phyloP scores from a whole-genome alignment of 768 basidiomycete species.

The Termitomyces sp. region DNA sequence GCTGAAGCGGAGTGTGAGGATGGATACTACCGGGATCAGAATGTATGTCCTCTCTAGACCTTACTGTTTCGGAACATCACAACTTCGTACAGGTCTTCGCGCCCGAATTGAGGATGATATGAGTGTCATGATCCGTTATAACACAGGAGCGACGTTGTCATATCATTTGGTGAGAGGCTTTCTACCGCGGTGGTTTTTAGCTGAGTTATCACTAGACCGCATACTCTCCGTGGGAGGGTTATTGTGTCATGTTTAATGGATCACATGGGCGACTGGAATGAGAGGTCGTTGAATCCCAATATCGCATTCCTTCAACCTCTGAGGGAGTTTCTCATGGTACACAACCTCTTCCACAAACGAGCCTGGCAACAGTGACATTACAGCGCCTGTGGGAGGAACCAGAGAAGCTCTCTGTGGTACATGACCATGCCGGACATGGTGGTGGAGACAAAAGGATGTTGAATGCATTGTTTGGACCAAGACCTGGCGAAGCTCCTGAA shows the following conservation, averaged over 20 bases:
- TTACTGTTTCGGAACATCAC: background rate
- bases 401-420: conserved; percentile 31
- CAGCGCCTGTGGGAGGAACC: conserved; percentile 40
- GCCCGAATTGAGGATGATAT: conserved; percentile 47
- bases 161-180: conserved; percentile 38
- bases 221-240: conserved; percentile 42
- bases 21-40: conserved; percentile 45
- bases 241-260: conserved; percentile 48
- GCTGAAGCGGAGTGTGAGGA: conserved; percentile 41
- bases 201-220: conserved; percentile 23
- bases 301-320: conserved; percentile 22
- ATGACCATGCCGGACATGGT: conserved; percentile 39
- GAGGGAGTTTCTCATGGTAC: conserved; percentile 32
- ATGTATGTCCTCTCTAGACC: conserved; percentile 20
- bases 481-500: conserved; percentile 33
- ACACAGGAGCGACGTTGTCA: conserved; percentile 41
- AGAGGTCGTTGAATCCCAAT: conserved; percentile 41
- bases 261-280: conserved; percentile 45
- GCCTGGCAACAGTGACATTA: conserved; percentile 34
- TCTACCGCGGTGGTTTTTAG: background rate
- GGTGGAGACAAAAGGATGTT: conserved; percentile 44
- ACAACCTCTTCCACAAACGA: conserved; percentile 33
- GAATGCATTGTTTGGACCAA: conserved; percentile 40
- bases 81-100: conserved; percentile 27
- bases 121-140: conserved; percentile 41